Evolutionary conservation across 2,329 filamentous ascomycete species (phyloP).

Genomic region (Chaetomium olivaceum): DNA sequence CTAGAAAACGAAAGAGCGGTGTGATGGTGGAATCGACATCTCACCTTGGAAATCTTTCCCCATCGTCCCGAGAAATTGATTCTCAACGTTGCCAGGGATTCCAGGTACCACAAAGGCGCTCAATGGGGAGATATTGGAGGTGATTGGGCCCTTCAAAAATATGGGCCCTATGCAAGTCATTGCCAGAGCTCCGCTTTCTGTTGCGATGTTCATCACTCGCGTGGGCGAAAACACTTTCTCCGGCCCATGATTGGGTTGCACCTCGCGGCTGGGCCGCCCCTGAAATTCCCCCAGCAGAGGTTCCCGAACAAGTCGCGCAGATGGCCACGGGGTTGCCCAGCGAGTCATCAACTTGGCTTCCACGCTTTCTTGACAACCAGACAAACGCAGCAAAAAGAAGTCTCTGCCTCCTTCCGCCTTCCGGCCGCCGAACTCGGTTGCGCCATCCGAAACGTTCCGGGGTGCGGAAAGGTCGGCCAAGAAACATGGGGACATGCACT

Average conservation of each 20-base stretch:
- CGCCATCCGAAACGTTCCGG: slow-evolving; percentile 22
- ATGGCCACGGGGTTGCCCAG: background rate
- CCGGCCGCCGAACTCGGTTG: slow-evolving; percentile 14
- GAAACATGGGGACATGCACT: slow-evolving; percentile 10
- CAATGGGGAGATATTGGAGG: background rate
- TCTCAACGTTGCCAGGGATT: background rate
- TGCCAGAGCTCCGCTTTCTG: slow-evolving; percentile 11
- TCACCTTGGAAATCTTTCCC: slow-evolving; percentile 8
- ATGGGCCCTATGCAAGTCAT: slow-evolving; percentile 28
- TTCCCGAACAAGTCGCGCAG: background rate
- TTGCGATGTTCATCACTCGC: slow-evolving; percentile 14
- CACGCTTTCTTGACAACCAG: no score
- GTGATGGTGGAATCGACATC: slow-evolving; percentile 5
- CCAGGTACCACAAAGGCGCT: background rate
- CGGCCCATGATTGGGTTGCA: slow-evolving; percentile 27
- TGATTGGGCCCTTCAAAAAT: slow-evolving; percentile 8
- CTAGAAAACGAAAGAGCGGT: slow-evolving; percentile 21
- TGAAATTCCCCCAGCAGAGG: slow-evolving; percentile 16
- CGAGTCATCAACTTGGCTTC: background rate
- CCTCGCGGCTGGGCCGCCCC: slow-evolving; percentile 22
- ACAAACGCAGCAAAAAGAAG: background rate
- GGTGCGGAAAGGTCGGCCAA: slow-evolving; percentile 1
- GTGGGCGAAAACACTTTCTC: slow-evolving; percentile 7
- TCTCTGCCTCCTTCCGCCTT: background rate
- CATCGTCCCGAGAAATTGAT: background rate